These are phyloP conservation scores for Exophiala viscosa DNA, from an alignment of 2,329 filamentous ascomycete genomes.

Conservation along the genomic window DNA sequence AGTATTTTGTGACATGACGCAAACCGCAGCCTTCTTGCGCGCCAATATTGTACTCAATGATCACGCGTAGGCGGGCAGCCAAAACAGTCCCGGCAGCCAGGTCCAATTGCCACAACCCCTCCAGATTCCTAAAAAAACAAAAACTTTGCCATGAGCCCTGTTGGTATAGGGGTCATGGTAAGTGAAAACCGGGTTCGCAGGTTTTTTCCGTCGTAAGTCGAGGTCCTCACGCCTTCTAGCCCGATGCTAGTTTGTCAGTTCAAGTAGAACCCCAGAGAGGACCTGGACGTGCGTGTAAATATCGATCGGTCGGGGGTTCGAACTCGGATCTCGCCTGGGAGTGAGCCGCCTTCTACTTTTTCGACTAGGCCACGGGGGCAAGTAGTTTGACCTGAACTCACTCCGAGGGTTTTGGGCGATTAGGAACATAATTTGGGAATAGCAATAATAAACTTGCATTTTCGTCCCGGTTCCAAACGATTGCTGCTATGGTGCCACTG, in stretches of 20 bases:
- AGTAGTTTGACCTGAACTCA: slow-evolving; percentile 11
- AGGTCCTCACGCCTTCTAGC: not conserved
- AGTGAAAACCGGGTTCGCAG: slow-evolving; percentile 13
- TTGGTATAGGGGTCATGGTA: slow-evolving; percentile 5
- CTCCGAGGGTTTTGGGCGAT: slow-evolving; percentile 16
- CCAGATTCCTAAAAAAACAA: too few relatives aligned
- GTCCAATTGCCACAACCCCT: too few relatives aligned
- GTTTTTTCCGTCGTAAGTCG: slow-evolving; percentile 3
- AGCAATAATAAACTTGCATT: slow-evolving; percentile 9
- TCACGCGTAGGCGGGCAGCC: too few relatives aligned
- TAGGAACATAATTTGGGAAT: slow-evolving; percentile 4
- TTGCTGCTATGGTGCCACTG: not conserved
- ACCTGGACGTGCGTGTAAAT: not conserved
- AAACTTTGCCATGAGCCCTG: not conserved
- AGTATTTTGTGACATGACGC: too few relatives aligned
- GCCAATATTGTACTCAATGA: too few relatives aligned
- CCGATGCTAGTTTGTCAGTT: not conserved
- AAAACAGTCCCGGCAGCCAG: too few relatives aligned
- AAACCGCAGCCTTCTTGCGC: too few relatives aligned
- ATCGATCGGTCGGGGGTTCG: slow-evolving; percentile 1
- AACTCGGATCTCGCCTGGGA: slow-evolving; percentile 12
- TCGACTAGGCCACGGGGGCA: slow-evolving; percentile 4
- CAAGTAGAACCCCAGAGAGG: not conserved
- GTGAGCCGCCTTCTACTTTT: slow-evolving; percentile 11
- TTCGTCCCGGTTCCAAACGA: not conserved